phyloP scores from a whole-genome alignment of 2,329 filamentous ascomycete genomes.

The Talaromyces piceae region DNA sequence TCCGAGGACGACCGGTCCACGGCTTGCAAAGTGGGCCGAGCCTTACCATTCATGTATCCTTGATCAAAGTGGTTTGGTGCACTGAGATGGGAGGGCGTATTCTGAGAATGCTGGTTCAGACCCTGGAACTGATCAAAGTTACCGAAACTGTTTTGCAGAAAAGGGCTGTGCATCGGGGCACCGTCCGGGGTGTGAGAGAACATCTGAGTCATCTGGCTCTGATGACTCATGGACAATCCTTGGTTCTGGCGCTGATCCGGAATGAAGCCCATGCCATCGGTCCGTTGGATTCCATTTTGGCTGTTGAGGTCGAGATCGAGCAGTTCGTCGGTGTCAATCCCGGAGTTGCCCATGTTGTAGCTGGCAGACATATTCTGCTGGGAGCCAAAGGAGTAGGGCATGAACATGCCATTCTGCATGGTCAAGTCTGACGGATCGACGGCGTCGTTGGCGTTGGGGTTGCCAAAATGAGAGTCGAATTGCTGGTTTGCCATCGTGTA shows the following conservation, averaged over 20 bases:
- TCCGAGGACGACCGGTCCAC: constrained; percentile 69
- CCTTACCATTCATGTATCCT: constrained; percentile 52
- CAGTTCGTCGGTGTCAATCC: constrained; percentile 83
- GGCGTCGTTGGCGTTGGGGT: constrained; percentile 44
- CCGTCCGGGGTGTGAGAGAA: constrained; percentile 91
- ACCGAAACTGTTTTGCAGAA: constrained; percentile 65
- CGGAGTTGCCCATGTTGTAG: constrained; percentile 69
- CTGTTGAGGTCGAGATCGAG: constrained; percentile 53
- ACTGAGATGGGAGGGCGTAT: constrained; percentile 27
- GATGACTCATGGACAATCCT: constrained; percentile 54
- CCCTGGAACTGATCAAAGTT: constrained; percentile 69
- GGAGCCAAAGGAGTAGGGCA: constrained; percentile 53
- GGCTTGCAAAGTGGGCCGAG: constrained; percentile 53
- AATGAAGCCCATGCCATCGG: constrained; percentile 30
- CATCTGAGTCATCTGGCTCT: constrained; percentile 60
- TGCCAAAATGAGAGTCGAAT: constrained; percentile 43
- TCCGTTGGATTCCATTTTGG: constrained; percentile 30
- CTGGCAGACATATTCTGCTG: constrained; percentile 60
- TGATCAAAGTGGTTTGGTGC: constrained; percentile 43
- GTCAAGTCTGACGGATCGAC: constrained; percentile 82
- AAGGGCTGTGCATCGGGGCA: constrained; percentile 86
- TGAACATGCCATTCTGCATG: constrained; percentile 51
- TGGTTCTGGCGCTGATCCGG: constrained; percentile 49
- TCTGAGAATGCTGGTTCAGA: constrained; percentile 48
- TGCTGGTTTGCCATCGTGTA: constrained; percentile 47